Base-by-base conservation (phyloP, 2,329 filamentous ascomycete species). In the Xenoacremonium recifei region DNA sequence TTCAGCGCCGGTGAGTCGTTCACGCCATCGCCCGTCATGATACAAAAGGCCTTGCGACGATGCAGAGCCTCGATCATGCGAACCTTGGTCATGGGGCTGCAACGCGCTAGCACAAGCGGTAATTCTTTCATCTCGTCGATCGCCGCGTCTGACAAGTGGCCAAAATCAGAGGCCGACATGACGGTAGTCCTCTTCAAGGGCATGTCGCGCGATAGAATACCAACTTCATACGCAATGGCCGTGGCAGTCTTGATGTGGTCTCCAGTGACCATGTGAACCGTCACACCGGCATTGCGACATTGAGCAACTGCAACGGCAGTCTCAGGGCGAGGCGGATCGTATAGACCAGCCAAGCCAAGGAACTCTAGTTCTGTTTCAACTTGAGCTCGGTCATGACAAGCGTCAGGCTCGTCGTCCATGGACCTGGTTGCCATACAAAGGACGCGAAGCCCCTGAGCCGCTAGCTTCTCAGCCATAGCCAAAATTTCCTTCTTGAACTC, bases 1-100 rank as follows among this genome's bases (percentile, higher is more conserved):
- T 86, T 86, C 19, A 89, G 72, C 1, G 84, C 84, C 1, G 85
- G 85, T 12, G 82, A 84, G 62, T 89, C 85, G 59, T 89, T 89
- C 52, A 87, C 84, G 52, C 85, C 84, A 45, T 88, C 84, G 53
- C 85, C 85, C 31, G 84, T 88, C 82, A 88, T 87, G 51, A 84
- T 84, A 51, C 80, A 85, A 61, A 86, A 87, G 2, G 75, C 76
- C 44, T 79, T 75, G 40, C 84, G 77, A 21, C 84, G 76, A 52
- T 86, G 82, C 44, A 88, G 74, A n/a, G 84, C 83, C 57, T 87
- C 81, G 42, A 88, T 84, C 77, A 88, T 84, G 48, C 84, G 76
- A n/a, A 87, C 83, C 63, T 88, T 88, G 25, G 84, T 87, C 41
- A 80, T 69, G 2, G 84, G 84, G 33, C 81, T 83, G 60, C 84